These are phyloP conservation scores for Cystofilobasidium ferigula DNA, from an alignment of 768 basidiomycete species.

Conservation along the genomic window DNA sequence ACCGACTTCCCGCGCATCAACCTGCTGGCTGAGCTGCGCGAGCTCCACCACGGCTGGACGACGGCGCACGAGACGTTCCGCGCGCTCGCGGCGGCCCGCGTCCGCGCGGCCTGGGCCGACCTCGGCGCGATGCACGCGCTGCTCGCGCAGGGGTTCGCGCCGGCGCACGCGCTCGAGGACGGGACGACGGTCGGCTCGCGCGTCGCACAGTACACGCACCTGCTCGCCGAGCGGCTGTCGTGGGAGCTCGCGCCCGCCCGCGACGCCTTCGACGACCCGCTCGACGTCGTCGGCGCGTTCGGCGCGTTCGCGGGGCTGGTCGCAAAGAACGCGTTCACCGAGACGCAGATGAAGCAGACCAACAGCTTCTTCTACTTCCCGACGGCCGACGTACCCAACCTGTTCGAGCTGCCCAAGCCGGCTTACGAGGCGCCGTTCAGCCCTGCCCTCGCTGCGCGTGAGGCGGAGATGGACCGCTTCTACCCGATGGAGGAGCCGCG, in stretches of 20 bases:
- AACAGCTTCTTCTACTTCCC: neutral
- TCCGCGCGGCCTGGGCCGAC: neutral
- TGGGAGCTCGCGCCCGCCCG: conserved; percentile 14
- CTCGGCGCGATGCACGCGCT: neutral
- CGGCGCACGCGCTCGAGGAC: neutral
- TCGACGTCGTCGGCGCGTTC: neutral
- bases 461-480: neutral
- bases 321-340: neutral
- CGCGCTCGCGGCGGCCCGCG: neutral
- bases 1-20: neutral
- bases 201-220: conserved; percentile 4
- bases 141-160: neutral
- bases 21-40: neutral
- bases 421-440: neutral
- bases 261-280: neutral
- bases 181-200: conserved; percentile 7
- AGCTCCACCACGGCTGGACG: neutral
- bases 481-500: neutral
- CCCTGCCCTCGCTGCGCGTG: neutral
- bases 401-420: neutral
- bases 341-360: neutral
- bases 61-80: neutral
- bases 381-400: neutral
- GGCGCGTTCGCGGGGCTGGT: neutral
- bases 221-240: conserved; percentile 13